Evolutionary conservation across 345 rosid species (phyloP).

Genomic region (Eucalyptus brandiana): DNA sequence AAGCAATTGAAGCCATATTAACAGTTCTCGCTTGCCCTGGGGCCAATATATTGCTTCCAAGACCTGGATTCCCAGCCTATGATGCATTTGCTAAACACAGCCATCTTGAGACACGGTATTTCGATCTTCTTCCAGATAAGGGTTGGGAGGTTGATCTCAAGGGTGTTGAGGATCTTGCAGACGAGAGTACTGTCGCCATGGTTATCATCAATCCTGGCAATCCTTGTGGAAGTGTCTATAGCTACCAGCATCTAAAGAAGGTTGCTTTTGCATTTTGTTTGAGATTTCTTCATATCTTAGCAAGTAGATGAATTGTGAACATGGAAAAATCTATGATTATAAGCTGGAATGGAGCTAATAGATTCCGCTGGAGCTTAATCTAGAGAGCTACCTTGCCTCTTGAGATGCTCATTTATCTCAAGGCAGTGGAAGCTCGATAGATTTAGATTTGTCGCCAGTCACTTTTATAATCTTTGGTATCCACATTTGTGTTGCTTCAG

Average conservation of each 20-base stretch:
- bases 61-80: conserved; percentile 54
- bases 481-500: not conserved
- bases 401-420: not conserved
- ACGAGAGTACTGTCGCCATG: conserved; percentile 55
- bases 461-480: not conserved
- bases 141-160: conserved; percentile 67
- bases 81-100: conserved; percentile 25
- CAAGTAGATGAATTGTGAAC: not conserved
- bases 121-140: conserved; percentile 51
- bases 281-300: not conserved
- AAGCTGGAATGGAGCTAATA: not conserved
- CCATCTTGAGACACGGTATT: conserved; percentile 47
- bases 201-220: conserved; percentile 58
- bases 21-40: conserved; percentile 40
- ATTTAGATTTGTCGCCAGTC: not conserved
- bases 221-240: conserved; percentile 59
- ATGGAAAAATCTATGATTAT: not conserved
- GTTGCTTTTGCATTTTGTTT: not conserved
- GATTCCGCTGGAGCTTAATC: not conserved
- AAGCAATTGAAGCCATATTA: conserved; percentile 40
- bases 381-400: not conserved
- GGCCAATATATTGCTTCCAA: conserved; percentile 57
- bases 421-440: not conserved
- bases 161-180: conserved; percentile 45
- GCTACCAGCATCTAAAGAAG: conserved; percentile 44